Evolutionary conservation across 164 flowering plant species (phyloP), one percentile per base, ranked within the genome.

Genomic region (Amborella trichopoda): DNA sequence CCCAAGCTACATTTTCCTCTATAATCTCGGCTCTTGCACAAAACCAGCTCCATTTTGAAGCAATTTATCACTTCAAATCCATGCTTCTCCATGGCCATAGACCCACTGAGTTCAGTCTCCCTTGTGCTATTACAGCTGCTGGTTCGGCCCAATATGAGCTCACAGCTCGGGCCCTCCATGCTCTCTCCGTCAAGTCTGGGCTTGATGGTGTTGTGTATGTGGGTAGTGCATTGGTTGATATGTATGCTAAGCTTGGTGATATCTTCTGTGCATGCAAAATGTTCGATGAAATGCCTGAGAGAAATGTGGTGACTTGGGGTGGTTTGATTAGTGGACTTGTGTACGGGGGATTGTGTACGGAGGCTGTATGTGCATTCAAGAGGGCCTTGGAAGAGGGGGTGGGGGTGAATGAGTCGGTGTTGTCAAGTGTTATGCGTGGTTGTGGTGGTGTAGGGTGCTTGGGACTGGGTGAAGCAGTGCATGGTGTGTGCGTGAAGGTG

Each of bases 221-320:
- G 21, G 90, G 80, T 39, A 87, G 90, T 53, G 77, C 96, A 2
- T 23, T 82, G 53, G 80, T 84, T 3, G 94, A 87, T 62, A 84
- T 91, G 96, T 91, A 91, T 53, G 77, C 78, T 0, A 91, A 91
- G 41, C 80, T 88, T 28, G 76, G 86, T 30, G 72, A 58, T 6
- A 62, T 80, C 25, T 2, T 26, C 11, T 68, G 60, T 52, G 93
- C 90, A 0, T 53, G 95, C 61, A 66, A 54, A 33, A 3, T 77
- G 81, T 87, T 91, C 44, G 88, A 82, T 45, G 78, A 68, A 63
- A 83, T 87, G 93, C 94, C 87, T n/a, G 69, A 62, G n/a, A 76
- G 54, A 42, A 84, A 91, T 68, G 88, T 82, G 58, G 99, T 91
- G 48, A 76, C 90, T 48, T 87, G 99, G 99, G 82, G 79, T 55